Evolutionary conservation across 176 grass and related monocot species (phyloP), one percentile per base, ranked within the genome.

Genomic region (Melocanna baccifera): DNA sequence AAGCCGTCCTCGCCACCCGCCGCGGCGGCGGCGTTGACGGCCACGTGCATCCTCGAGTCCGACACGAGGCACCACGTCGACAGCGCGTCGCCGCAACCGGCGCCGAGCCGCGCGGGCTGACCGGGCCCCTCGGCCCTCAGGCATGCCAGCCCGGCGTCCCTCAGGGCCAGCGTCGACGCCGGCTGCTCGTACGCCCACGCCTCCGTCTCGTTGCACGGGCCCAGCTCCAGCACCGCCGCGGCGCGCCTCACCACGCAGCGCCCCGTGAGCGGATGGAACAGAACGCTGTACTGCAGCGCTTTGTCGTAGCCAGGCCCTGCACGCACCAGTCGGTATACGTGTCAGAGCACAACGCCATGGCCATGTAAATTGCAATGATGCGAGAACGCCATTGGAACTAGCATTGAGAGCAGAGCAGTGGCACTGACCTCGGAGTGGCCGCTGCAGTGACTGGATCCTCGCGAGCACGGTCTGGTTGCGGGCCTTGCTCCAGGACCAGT

Each of bases 21-120:
- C 10, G 25, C 30, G 13, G 12, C 13, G 4, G 48, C 4, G 12
- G 69, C 43, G 32, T 80, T 78, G 40, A 87, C 71, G 9, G 94
- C 87, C 12, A 96, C 41, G 65, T 96, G 94, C 94, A 96, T 93
- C 67, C 70, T 79, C 1, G 91, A 93, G 75, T 88, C 91, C 4
- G 94, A 93, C 63, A 89, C 88, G 6, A 93, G 73, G 72, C 90
- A 83, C 94, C 89, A 91, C 47, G 86, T 89, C 12, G 91, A 91
- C 65, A 58, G 40, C 4, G 83, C 72, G 74, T 92, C 91, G 11
- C 66, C 73, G 80, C 93, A 90, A 73, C 41, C 78, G 16, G 51
- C 77, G 73, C 77, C 66, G 23, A 92, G 80, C 43, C 76, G 83
- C 23, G 81, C 77, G 7, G 76, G 89, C 83, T 51, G 66, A 14